A percentile compares a stretch with the other conserved stretches of the same genome.
phyloP scores from a whole-genome alignment of 495 filamentous ascomycete species.

The Lepidopterella palustris region DNA sequence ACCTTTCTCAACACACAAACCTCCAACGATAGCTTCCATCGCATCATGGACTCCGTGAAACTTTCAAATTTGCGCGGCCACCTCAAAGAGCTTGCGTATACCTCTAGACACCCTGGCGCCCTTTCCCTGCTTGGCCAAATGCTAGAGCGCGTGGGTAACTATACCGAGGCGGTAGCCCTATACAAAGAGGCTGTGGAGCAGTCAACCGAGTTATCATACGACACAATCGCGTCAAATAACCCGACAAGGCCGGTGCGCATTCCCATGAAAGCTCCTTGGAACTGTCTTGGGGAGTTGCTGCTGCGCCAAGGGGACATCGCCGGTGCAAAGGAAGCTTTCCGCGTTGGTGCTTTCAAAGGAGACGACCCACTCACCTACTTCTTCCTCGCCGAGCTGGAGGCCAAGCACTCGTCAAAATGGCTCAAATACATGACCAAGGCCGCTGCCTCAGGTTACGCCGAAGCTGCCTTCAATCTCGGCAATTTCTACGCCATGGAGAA shows the following conservation, averaged over 20 bases:
- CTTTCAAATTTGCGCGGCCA: not conserved
- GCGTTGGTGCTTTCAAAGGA: conserved; percentile 11
- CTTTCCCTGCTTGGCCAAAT: conserved; percentile 17
- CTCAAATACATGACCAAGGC: conserved; percentile 24
- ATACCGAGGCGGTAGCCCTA: conserved; percentile 1
- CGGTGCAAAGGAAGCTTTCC: conserved; percentile 9
- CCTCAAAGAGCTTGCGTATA: conserved; percentile 5
- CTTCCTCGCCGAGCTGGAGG: conserved; percentile 15
- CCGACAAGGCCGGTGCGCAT: not conserved
- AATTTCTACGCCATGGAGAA: conserved; percentile 10
- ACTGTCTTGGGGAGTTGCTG: not conserved
- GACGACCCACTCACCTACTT: conserved; percentile 25
- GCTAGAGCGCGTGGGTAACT: conserved; percentile 6
- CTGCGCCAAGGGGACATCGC: not conserved
- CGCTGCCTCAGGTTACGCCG: conserved; percentile 17
- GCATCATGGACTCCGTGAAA: not conserved
- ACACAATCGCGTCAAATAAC: not conserved
- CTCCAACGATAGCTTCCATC: not conserved
- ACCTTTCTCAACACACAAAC: not conserved
- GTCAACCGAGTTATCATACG: too few species aligned
- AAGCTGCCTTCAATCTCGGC: conserved; percentile 15
- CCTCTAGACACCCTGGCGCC: conserved; percentile 11
- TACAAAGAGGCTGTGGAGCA: conserved; percentile 9
- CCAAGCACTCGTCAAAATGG: conserved; percentile 6
- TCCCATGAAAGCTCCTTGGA: conserved; percentile 14